phyloP scores from a whole-genome alignment of 352 stramenopile genomes.

The Phytophthora sp. region DNA sequence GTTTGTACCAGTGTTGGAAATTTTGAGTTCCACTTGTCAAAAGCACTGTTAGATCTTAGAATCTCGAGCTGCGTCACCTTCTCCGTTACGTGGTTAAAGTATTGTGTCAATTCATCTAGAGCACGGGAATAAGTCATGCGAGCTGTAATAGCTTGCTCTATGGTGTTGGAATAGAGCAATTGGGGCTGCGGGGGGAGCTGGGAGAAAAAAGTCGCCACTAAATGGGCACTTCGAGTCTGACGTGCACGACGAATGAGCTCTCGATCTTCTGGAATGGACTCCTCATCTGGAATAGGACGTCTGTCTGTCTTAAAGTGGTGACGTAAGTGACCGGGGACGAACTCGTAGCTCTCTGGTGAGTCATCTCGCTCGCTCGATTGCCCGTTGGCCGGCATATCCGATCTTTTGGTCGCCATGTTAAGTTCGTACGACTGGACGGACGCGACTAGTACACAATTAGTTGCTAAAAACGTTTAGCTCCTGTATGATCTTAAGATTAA shows the following conservation, averaged over 20 bases:
- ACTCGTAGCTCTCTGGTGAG: slow-evolving; percentile 39
- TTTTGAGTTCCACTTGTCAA: slow-evolving; percentile 18
- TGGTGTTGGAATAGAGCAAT: slow-evolving; percentile 55
- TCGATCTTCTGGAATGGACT: slow-evolving; percentile 13
- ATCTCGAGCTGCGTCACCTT: slow-evolving; percentile 36
- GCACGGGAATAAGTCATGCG: slow-evolving; percentile 60
- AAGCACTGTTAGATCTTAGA: neutral
- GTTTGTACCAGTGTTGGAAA: slow-evolving; percentile 68
- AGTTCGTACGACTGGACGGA: too few species aligned
- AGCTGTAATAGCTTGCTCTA: slow-evolving; percentile 61
- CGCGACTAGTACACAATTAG: too few species aligned
- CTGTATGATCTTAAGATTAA: too few species aligned
- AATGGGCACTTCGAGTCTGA: slow-evolving; percentile 54
- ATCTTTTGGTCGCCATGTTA: too few species aligned
- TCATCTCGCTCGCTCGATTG: slow-evolving; percentile 17
- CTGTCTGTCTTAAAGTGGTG: slow-evolving; percentile 54
- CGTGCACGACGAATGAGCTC: slow-evolving; percentile 45
- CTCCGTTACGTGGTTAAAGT: slow-evolving; percentile 41
- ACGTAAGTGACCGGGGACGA: slow-evolving; percentile 48
- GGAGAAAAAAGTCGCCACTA: slow-evolving; percentile 44
- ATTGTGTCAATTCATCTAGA: slow-evolving; percentile 44
- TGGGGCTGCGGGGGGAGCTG: slow-evolving; percentile 3
- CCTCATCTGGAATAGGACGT: slow-evolving; percentile 8
- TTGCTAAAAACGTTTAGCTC: too few species aligned
- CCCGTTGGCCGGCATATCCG: too few species aligned